Evolutionary conservation across 2,329 filamentous ascomycete genomes (phyloP), one percentile per base, ranked within the genome.

Genomic region (Neonectria magnoliae): DNA sequence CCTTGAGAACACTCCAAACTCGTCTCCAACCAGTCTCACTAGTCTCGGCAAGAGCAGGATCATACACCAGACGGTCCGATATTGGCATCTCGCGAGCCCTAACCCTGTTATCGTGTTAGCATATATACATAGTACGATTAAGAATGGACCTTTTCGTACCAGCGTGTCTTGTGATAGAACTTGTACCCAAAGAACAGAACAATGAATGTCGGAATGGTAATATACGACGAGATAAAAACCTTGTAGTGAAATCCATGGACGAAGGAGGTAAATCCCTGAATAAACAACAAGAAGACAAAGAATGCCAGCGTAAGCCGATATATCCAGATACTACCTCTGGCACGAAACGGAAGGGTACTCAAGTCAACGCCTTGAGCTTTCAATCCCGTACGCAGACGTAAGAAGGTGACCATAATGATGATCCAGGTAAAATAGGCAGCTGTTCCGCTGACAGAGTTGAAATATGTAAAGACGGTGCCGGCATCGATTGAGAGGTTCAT

Each of bases 371-470:
- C 53, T 20, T 47, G 53, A 4, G 36, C 25, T 1, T 29, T 31
- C 9, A 57, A n/a, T 22, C 53, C 53, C 25, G 38, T 11, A 29
- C 53, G 53, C 6, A 57, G 5, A 31, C 53, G 53, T 5, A 57
- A 25, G 10, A 44, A 31, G 31, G 53, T 47, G 14, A 57, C 8
- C 22, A 57, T 57, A 16, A 57, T 57, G 14, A 44, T 47, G 16
- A 44, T 57, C 53, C 53, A 45, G 20, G 53, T 47, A 8, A 57
- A 44, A 27, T 31, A 57, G 11, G 53, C 53, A 13, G 41, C 53
- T 6, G 53, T 57, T 6, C 53, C 53, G 14, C 53, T 47, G 16
- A 57, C 53, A 45, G 53, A 44, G 41, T 44, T 57, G 22, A 57
- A 31, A 27, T 57, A 57, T 7, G 53, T 57, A n/a, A 57, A 57